Base-by-base conservation (phyloP, 2,329 filamentous ascomycete genomes). In the Beauveria medogensis region DNA sequence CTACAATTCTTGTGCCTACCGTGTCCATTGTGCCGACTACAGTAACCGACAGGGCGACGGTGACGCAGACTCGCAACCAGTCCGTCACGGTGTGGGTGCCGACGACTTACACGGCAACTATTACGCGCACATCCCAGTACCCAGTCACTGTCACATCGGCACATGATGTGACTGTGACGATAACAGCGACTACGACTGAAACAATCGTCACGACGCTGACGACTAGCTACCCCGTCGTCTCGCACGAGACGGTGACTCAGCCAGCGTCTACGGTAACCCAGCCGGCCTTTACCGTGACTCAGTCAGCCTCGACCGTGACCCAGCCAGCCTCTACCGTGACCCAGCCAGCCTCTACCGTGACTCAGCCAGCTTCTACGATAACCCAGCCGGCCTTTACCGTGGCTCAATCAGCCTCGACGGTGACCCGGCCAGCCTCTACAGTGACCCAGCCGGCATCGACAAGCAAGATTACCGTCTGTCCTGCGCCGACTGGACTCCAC, bases 401-500 rank as follows among this genome's bases (percentile, higher is more conserved):
- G 22, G 50, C 58, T 2, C 5, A 9, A 4, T 2, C 46, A 16
- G 22, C 28, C 8, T 18, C 47, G 5, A n/a, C 24, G 66, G 67
- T 6, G 73, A 68, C 9, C 63, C 43, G 3, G n/a, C 30, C 10
- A 40, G 28, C 34, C 2, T 37, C 34, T n/a, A 55, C 43, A 10
- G 8, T 43, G 22, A 55, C 58, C 3, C 5, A 9, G 8, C 4
- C 46, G 22, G 22, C 28, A 14, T 18, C 47, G 5, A n/a, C 24
- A 2, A 24, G 40, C 48, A 20, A 12, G 2, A 16, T 78, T 9
- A 74, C 73, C 16, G 64, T 74, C 5, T 84, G 82, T 62, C 70
- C 79, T 3, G 69, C 72, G 2, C 79, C 80, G 2, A 77, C 77
- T 2, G 77, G 77, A 30, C 59, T 22, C 50, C 70, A 43, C 60